phyloP scores from a whole-genome alignment of 345 rosid species.

The Passiflora organensis region DNA sequence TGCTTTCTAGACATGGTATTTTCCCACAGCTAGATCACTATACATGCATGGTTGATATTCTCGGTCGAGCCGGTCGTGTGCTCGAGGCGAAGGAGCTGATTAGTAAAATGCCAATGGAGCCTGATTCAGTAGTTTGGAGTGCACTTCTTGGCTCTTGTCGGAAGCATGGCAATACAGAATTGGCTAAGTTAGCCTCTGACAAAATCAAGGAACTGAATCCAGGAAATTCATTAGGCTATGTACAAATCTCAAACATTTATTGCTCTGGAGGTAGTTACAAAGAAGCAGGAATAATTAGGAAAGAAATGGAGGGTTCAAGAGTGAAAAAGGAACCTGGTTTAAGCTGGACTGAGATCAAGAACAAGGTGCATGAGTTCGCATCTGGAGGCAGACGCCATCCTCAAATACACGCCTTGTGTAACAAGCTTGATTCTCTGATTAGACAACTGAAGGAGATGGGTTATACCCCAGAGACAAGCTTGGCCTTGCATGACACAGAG shows the following conservation, averaged over 20 bases:
- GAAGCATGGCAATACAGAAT: constrained; percentile 58
- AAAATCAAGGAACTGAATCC: constrained; percentile 62
- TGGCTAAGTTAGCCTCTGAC: constrained; percentile 59
- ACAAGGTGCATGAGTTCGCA: constrained; percentile 63
- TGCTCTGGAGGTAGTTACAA: constrained; percentile 59
- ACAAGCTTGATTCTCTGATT: constrained; percentile 43
- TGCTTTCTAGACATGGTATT: constrained; percentile 41
- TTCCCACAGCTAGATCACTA: constrained; percentile 74
- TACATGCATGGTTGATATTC: constrained; percentile 77
- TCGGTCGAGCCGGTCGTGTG: constrained; percentile 72
- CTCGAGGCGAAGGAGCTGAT: constrained; percentile 59
- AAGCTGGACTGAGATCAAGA: constrained; percentile 78
- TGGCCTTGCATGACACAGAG: constrained; percentile 60
- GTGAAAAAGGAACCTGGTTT: constrained; percentile 80
- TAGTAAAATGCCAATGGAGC: constrained; percentile 62
- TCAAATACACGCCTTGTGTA: constrained; percentile 49
- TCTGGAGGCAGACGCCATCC: constrained; percentile 65
- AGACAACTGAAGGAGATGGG: constrained; percentile 61
- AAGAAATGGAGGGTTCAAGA: constrained; percentile 55
- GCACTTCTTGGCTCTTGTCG: constrained; percentile 73
- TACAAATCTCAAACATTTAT: constrained; percentile 78
- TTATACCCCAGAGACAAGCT: constrained; percentile 63
- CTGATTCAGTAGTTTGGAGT: constrained; percentile 87
- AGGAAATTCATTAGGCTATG: constrained; percentile 54
- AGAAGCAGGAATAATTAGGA: constrained; percentile 56